Evolutionary conservation across 78 protist species (phyloP).

Genomic region (Pelomyxa schiedti): DNA sequence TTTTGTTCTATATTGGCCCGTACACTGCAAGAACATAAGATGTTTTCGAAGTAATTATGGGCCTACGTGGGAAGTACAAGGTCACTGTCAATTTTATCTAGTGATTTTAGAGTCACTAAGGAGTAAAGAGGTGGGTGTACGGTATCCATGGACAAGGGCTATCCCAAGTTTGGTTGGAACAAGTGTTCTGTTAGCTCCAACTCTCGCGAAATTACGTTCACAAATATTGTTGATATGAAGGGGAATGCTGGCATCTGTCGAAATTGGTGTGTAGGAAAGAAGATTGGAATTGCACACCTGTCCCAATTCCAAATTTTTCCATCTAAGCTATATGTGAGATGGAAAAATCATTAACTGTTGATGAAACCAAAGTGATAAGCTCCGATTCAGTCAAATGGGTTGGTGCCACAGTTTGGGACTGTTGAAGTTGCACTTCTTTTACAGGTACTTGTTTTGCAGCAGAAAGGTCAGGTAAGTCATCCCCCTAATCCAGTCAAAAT

Average conservation of each 20-base stretch:
- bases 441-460: background rate
- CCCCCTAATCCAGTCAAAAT: too few species aligned
- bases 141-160: constrained; percentile 17
- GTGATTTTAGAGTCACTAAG: background rate
- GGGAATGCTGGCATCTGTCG: constrained; percentile 74
- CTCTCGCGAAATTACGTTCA: constrained; percentile 29
- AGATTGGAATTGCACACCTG: too few species aligned
- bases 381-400: constrained; percentile 57
- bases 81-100: constrained; percentile 26
- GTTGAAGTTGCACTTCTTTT: background rate
- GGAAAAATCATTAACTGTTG: too few species aligned
- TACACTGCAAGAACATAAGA: background rate
- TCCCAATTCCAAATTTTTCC: constrained; percentile 62
- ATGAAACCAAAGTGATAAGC: constrained; percentile 24
- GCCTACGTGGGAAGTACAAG: constrained; percentile 24
- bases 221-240: constrained; percentile 42
- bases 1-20: constrained; percentile 25
- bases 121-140: background rate
- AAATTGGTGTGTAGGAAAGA: too few species aligned
- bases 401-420: too few species aligned
- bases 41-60: background rate
- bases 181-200: background rate
- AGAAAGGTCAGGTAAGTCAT: background rate
- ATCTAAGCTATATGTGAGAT: constrained; percentile 3
- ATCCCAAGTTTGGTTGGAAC: constrained; percentile 50